Conservation (phyloP, 2,329 filamentous ascomycete species). For the Microthyrium microscopicum region DNA sequence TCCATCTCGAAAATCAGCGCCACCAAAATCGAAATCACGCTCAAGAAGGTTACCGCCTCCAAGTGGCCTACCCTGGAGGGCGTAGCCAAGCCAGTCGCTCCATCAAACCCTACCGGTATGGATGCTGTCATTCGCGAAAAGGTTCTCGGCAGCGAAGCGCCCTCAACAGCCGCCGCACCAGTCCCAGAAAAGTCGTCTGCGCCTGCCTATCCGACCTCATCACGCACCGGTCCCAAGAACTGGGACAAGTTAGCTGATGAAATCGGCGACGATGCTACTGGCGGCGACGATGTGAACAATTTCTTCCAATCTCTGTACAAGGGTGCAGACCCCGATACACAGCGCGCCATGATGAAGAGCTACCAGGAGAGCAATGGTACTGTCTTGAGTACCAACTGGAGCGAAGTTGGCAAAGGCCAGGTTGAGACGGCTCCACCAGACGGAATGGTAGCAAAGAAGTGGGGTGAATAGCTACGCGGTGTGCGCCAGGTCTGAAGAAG, state of each 20-base stretch:
- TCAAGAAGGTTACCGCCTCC: constrained; percentile 49
- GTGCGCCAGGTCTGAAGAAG: too few relatives aligned
- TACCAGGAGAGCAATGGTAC: constrained; percentile 91
- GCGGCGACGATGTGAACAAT: constrained; percentile 48
- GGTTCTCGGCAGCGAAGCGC: neutral
- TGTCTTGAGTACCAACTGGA: constrained; percentile 81
- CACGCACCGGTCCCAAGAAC: constrained; percentile 66
- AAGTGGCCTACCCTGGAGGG: constrained; percentile 53
- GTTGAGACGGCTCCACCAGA: constrained; percentile 62
- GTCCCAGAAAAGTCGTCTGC: neutral
- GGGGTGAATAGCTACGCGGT: constrained; percentile 26
- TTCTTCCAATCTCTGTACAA: constrained; percentile 91
- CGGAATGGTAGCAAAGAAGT: constrained; percentile 62
- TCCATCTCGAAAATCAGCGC: constrained; percentile 51
- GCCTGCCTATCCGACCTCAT: constrained; percentile 62
- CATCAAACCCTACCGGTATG: constrained; percentile 9
- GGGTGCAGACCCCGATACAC: constrained; percentile 58
- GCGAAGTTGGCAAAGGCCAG: constrained; percentile 53
- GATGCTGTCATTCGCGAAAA: constrained; percentile 3
- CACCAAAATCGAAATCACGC: constrained; percentile 63
- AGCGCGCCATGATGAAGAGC: constrained; percentile 94
- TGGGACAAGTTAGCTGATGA: constrained; percentile 65
- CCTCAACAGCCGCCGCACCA: constrained; percentile 2
- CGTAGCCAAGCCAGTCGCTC: constrained; percentile 13
- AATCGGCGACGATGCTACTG: constrained; percentile 16